Conservation (phyloP, 495 filamentous ascomycete genomes). For the Neurospora africana region DNA sequence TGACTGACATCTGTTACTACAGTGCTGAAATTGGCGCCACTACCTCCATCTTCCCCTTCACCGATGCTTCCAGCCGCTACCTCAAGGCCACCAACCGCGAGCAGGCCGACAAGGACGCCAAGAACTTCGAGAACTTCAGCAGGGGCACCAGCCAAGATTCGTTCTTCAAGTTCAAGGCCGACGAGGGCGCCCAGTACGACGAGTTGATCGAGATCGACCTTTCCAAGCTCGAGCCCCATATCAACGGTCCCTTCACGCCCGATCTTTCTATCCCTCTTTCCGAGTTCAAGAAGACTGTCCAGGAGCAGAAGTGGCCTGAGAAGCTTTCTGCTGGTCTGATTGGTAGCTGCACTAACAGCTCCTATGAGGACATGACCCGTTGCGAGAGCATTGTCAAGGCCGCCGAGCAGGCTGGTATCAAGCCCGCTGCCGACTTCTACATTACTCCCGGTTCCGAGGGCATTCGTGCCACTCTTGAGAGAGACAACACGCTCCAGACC, state of each 20-base stretch:
- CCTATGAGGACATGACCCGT: slow-evolving; percentile 95
- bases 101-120: slow-evolving; percentile 55
- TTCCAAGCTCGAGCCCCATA: slow-evolving; percentile 83
- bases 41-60: slow-evolving; percentile 73
- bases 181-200: slow-evolving; percentile 77
- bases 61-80: slow-evolving; percentile 49
- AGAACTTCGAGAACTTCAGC: slow-evolving; percentile 38
- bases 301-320: slow-evolving; percentile 79
- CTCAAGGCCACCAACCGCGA: slow-evolving; percentile 72
- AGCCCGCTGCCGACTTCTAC: slow-evolving; percentile 85
- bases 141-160: slow-evolving; percentile 24
- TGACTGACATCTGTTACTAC: not conserved
- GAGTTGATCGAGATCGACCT: slow-evolving; percentile 87
- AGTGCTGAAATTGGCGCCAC: slow-evolving; percentile 86
- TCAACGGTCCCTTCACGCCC: slow-evolving; percentile 95
- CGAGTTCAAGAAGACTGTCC: slow-evolving; percentile 70
- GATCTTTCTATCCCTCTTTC: slow-evolving; percentile 89
- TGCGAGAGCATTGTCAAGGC: slow-evolving; percentile 87
- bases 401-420: slow-evolving; percentile 73
- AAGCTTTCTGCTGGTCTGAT: slow-evolving; percentile 87
- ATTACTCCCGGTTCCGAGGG: slow-evolving; percentile 95
- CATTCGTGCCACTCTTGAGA: slow-evolving; percentile 83
- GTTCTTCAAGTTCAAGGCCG: slow-evolving; percentile 50
- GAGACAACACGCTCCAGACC: slow-evolving; percentile 72
- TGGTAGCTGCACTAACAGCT: slow-evolving; percentile 96